Conservation (phyloP, 225 moss, liverwort and hornwort genomes). For the Marchantia paleacea region DNA sequence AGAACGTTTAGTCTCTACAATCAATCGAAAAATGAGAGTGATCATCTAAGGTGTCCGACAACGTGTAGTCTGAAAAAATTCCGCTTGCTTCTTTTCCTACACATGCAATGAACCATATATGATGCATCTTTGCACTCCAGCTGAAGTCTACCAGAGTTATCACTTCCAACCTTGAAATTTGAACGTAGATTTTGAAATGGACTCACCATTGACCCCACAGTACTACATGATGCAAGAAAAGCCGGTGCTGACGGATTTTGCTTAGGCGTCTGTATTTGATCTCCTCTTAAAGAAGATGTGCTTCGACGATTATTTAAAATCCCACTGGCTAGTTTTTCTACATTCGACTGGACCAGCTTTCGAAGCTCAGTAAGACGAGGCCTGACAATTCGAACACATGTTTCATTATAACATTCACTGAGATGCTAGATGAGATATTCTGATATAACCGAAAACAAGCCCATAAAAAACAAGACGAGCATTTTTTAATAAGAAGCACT, state of each 20-base stretch:
- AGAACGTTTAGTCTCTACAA: not conserved
- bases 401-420: not conserved
- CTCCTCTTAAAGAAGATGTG: constrained; percentile 9
- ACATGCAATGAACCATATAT: no score
- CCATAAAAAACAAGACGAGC: not conserved
- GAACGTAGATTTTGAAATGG: not conserved
- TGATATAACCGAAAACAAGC: not conserved
- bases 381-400: constrained; percentile 9
- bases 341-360: constrained; percentile 26
- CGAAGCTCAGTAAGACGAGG: constrained; percentile 28
- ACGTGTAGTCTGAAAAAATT: not conserved
- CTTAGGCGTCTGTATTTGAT: constrained; percentile 25
- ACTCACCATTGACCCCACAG: constrained; percentile 45
- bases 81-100: no score
- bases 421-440: not conserved
- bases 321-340: constrained; percentile 23
- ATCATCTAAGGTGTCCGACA: not conserved
- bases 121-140: no score
- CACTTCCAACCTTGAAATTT: not conserved
- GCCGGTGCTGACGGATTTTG: constrained; percentile 25
- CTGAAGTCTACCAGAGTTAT: no score
- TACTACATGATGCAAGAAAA: constrained; percentile 71
- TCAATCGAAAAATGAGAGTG: no score
- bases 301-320: constrained; percentile 21
- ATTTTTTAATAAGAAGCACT: no score